Base-by-base conservation (phyloP, 2,329 filamentous ascomycete species). In the Myotisia sp. region DNA sequence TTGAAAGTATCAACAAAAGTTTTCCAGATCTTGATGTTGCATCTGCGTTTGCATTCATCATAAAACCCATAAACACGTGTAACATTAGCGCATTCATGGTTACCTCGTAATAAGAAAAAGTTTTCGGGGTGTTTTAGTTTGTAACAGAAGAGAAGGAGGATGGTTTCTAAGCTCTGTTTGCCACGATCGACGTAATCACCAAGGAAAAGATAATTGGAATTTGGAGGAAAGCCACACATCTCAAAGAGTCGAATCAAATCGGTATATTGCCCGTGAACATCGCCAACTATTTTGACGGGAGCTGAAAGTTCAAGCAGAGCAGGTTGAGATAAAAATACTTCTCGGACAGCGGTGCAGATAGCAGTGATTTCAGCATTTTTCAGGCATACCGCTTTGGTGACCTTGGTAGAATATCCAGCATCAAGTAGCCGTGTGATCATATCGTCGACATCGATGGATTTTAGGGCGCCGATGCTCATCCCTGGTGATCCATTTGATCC, bases 11-110 rank as follows among this genome's bases (percentile, higher is more conserved):
- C 87, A 34, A 93, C 78, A 53, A 95, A 95, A 0, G 84, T 92
- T 66, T 95, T 95, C 87, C 87, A 95, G 36, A 92, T 76, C 64
- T 94, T 94, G 55, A 94, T 83, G 53, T 93, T 94, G 65, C 82
- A 93, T 41, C 87, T 73, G 44, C 87, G 73, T 64, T 95, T 95
- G 70, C 87, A 95, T 56, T 95, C 87, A 51, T 95, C 87, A 62
- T 95, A 95, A 59, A 95, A 95, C 2, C 87, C 87, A 57, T 94
- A 94, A 22, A 95, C 84, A 39, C 87, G 74, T 9, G 85, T 95
- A 34, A 95, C 85, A 46, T 92, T 93, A 48, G 87, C 87, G 59
- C 87, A 94, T 58, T 95, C 87, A 59, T 95, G 87, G 53, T 95
- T 95, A 36, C 87, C 87, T 38, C 87, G 77, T 14, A 95, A 67